A percentile compares a stretch with the other conserved stretches of the same genome.
These are phyloP conservation scores for Yamadazyma atmosphaerica DNA, from an alignment of 1,139 yeast species.

Conservation along the genomic window DNA sequence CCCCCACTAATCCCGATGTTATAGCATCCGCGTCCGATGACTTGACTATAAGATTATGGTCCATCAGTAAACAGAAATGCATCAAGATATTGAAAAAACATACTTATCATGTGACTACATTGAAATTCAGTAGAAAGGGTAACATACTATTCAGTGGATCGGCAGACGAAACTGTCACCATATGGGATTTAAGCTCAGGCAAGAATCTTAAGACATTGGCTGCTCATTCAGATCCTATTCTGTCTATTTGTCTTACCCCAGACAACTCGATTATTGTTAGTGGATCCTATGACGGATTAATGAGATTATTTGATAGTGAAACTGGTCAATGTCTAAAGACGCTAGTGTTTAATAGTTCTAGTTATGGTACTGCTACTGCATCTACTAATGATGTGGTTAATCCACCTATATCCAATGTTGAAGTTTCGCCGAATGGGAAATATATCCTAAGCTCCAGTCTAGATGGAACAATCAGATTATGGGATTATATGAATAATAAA, in stretches of 20 bases:
- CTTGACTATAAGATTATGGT: constrained; percentile 75
- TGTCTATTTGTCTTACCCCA: constrained; percentile 67
- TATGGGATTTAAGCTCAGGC: constrained; percentile 85
- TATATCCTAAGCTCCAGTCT: constrained; percentile 76
- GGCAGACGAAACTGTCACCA: constrained; percentile 85
- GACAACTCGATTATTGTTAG: constrained; percentile 86
- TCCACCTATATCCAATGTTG: constrained; percentile 72
- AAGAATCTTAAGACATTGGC: constrained; percentile 75
- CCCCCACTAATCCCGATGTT: constrained; percentile 66
- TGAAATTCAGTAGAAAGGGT: constrained; percentile 74
- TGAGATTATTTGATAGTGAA: constrained; percentile 83
- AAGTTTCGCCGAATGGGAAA: constrained; percentile 79
- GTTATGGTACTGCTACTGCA: constrained; percentile 60
- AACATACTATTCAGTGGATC: constrained; percentile 80
- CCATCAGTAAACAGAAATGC: constrained; percentile 50
- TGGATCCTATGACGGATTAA: constrained; percentile 88
- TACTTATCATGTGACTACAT: constrained; percentile 77
- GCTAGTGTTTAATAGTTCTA: constrained; percentile 66
- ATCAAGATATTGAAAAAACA: constrained; percentile 72
- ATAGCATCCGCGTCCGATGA: constrained; percentile 90
- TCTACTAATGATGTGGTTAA: constrained; percentile 49
- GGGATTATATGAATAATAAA: constrained; percentile 80
- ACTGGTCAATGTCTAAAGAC: constrained; percentile 93
- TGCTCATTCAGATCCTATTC: constrained; percentile 92
- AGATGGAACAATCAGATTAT: constrained; percentile 74